Conservation (phyloP, 1,284 basidiomycete genomes). For the Lentinula novae-zelandiae region DNA sequence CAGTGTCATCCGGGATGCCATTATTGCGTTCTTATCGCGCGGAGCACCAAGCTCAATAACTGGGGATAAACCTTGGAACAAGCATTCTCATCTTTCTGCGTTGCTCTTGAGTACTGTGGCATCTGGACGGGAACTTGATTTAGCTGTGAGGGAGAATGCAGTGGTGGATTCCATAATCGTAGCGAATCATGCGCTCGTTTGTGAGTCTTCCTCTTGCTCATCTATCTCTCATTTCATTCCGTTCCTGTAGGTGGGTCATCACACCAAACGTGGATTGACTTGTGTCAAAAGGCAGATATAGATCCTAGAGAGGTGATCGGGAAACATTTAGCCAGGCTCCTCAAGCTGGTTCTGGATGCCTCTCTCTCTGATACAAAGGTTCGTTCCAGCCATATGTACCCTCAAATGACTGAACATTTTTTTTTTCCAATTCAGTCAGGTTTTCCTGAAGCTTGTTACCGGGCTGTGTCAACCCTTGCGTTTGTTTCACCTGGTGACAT, state of each 20-base stretch:
- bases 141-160: conserved; percentile 35
- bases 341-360: conserved; percentile 47
- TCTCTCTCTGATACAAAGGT: conserved; percentile 34
- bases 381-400: neutral
- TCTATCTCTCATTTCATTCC: neutral
- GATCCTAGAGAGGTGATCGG: conserved; percentile 68
- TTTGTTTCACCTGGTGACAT: conserved; percentile 74
- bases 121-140: conserved; percentile 37
- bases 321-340: conserved; percentile 44
- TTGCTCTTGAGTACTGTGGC: conserved; percentile 49
- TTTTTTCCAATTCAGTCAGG: conserved; percentile 31
- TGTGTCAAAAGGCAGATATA: conserved; percentile 64
- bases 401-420: neutral
- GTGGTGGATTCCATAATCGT: conserved; percentile 62
- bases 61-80: conserved; percentile 35
- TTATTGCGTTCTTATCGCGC: conserved; percentile 43
- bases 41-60: conserved; percentile 18
- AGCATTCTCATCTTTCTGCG: conserved; percentile 44
- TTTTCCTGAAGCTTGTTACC: conserved; percentile 65
- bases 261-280: conserved; percentile 79
- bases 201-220: conserved; percentile 30
- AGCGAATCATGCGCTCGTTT: conserved; percentile 71
- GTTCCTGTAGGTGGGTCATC: conserved; percentile 42
- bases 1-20: conserved; percentile 51
- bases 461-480: conserved; percentile 71